Percentiles rank a stretch among this genome's conserved stretches.
Evolutionary conservation across 2,329 filamentous ascomycete genomes (phyloP).

Genomic region (Corniculantispora saksenae): DNA sequence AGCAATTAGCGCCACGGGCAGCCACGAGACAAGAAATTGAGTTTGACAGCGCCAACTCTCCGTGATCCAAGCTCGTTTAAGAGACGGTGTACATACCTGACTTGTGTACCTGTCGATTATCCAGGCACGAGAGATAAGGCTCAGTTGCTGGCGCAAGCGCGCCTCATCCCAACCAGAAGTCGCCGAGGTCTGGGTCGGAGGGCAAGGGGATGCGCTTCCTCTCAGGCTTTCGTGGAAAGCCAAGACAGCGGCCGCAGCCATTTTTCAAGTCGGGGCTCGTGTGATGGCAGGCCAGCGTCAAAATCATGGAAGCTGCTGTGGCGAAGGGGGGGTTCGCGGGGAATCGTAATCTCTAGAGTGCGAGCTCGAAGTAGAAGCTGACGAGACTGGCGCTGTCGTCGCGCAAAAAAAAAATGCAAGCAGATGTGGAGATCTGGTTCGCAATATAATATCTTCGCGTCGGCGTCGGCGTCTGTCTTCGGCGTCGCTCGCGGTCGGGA

Average conservation of each 20-base stretch:
- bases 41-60: background rate
- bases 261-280: conserved; percentile 51
- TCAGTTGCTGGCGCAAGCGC: conserved; percentile 36
- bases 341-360: background rate
- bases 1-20: background rate
- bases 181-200: conserved; percentile 36
- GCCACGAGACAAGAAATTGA: background rate
- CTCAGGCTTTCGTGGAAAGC: conserved; percentile 44
- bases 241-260: conserved; percentile 55
- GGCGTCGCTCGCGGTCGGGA: background rate
- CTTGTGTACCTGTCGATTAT: conserved; percentile 22
- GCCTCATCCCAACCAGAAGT: conserved; percentile 40
- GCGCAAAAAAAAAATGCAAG: background rate
- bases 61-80: background rate
- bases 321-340: conserved; percentile 16
- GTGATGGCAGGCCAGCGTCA: conserved; percentile 41
- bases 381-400: background rate
- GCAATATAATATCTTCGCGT: background rate
- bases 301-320: conserved; percentile 54
- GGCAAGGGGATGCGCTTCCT: conserved; percentile 42
- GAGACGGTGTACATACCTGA: conserved; percentile 15
- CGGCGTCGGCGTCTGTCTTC: background rate
- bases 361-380: background rate
- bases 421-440: background rate
- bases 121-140: conserved; percentile 45